phyloP scores from a whole-genome alignment of 176 grass and related monocot species.

The Coix lacrymajobi region DNA sequence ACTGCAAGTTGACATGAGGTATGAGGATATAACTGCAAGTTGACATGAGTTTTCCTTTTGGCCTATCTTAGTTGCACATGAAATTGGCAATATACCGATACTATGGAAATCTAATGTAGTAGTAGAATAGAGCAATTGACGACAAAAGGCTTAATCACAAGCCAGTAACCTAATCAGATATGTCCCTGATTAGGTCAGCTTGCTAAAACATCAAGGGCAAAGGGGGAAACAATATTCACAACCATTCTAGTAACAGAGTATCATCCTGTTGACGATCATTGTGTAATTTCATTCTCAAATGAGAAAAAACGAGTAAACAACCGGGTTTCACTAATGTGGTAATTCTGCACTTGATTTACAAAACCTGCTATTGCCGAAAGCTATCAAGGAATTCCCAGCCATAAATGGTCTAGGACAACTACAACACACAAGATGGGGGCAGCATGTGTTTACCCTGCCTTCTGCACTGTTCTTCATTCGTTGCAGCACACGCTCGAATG shows the following conservation, averaged over 20 bases:
- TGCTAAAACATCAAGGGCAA: not conserved
- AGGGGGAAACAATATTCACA: not conserved
- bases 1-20: not conserved
- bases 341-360: not conserved
- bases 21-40: not conserved
- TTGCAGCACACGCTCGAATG: slow-evolving; percentile 70
- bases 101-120: not conserved
- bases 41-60: not conserved
- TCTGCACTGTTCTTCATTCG: slow-evolving; percentile 74
- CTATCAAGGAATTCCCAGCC: not conserved
- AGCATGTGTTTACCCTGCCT: slow-evolving; percentile 60
- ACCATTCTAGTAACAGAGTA: not conserved
- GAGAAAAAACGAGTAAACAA: not conserved
- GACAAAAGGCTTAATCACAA: not conserved
- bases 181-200: not conserved
- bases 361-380: not conserved
- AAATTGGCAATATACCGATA: not conserved
- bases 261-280: not conserved
- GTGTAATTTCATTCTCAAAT: not conserved
- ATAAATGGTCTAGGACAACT: not conserved
- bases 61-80: not conserved
- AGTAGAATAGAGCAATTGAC: not conserved
- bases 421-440: not conserved
- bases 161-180: not conserved
- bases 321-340: not conserved